phyloP scores from a whole-genome alignment of 805 yeast genomes.

The Suhomyces vadensis region DNA sequence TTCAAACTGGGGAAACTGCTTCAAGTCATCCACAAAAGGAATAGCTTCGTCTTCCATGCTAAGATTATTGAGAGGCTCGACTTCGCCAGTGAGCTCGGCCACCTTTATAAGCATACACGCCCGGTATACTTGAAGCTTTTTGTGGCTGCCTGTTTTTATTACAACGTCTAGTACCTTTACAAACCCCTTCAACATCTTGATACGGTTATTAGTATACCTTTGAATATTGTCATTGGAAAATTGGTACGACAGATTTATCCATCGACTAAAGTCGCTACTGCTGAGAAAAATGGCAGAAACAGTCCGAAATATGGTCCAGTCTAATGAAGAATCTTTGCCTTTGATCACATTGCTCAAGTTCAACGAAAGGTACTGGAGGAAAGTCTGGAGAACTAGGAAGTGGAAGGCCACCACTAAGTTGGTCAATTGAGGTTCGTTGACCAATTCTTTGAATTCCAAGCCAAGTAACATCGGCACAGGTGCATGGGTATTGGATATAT shows the following conservation, averaged over 20 bases:
- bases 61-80: not conserved
- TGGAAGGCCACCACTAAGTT: slow-evolving; percentile 27
- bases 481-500: not conserved
- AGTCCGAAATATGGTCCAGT: slow-evolving; percentile 10
- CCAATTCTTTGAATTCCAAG: slow-evolving; percentile 9
- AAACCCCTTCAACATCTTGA: slow-evolving; percentile 28
- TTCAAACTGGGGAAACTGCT: not conserved
- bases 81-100: slow-evolving; percentile 3
- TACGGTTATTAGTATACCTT: slow-evolving; percentile 22
- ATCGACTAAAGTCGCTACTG: slow-evolving; percentile 19
- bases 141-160: slow-evolving; percentile 6
- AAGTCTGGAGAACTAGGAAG: slow-evolving; percentile 28
- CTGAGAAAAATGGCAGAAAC: slow-evolving; percentile 21
- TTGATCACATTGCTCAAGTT: slow-evolving; percentile 16
- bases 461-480: slow-evolving; percentile 9
- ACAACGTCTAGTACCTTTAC: slow-evolving; percentile 21
- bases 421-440: slow-evolving; percentile 4
- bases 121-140: not conserved
- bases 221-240: slow-evolving; percentile 7
- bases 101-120: slow-evolving; percentile 11
- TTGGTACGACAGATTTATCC: slow-evolving; percentile 20
- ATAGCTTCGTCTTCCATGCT: not conserved
- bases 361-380: slow-evolving; percentile 23
- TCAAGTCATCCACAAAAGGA: slow-evolving; percentile 8
- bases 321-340: slow-evolving; percentile 13